Evolutionary conservation across 1,284 basidiomycete genomes (phyloP), one percentile per base, ranked within the genome.

Genomic region (Sporisorium reilianum): DNA sequence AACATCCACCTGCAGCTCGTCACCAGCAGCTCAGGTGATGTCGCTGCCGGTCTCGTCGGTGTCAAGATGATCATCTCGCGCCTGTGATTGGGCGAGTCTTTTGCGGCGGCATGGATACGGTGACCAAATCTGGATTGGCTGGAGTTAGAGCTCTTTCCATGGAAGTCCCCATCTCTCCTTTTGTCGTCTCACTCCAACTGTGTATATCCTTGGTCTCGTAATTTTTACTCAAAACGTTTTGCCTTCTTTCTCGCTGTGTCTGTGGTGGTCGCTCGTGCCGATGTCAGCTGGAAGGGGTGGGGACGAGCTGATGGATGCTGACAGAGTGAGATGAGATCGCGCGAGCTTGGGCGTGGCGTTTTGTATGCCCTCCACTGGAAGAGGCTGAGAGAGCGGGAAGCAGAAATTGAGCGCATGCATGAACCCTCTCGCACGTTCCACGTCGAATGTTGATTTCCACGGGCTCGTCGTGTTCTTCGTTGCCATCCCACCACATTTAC

Each of bases 11-110:
- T 84, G 14, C 80, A 83, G 59, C 70, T 84, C 16, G 78, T 74
- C 8, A 84, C 81, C 14, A 74, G 68, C 44, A 78, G 76, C 44
- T 57, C 77, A 20, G 82, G 83, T 41, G 83, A 84, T 55, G 49
- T 84, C 1, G 70, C 71, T 23, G 64, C 76, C 22, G 79, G 77
- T 20, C 73, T 82, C 28, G 75, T 80, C 14, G 83, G 82, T 44
- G 74, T 84, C 67, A 84, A 84, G 76, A 77, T 82, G 60, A 42
- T 82, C 46, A 76, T 84, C 28, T 78, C 78, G 25, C 70, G 73
- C 45, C 69, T 75, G 41, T 73, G 55, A 53, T 28, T 25, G 9
- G 12, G 28, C 11, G n/a, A n/a, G 16, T 5, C 7, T 16, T 20
- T 41, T 7, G 10, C 3, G 38, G n/a, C 38, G 38, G 38, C 38